Base-by-base conservation (phyloP, 164 flowering plant species). In the Amborella trichopoda region DNA sequence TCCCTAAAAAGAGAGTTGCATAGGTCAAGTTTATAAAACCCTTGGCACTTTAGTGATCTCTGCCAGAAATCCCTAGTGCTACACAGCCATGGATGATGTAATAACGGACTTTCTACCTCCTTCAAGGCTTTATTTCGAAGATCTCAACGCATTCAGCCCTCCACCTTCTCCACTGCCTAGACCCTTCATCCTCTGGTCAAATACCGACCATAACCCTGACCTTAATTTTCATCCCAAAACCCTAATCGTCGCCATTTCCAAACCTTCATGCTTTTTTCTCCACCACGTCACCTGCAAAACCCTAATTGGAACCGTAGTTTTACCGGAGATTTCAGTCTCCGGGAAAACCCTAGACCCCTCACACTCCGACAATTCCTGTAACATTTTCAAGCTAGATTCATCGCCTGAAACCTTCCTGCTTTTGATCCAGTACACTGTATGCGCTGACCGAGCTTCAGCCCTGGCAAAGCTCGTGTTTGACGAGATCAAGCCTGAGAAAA, bases 231-330 rank as follows among this genome's bases (percentile, higher is more conserved):
- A 23, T 5, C 26, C 41, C n/a, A 32, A 40, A 8, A 46, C 48
- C 30, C 59, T 55, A 22, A 25, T 55, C 23, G 32, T 55, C 30
- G 52, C 59, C 41, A 10, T 55, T 34, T 55, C 59, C 16, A 32
- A 23, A 3, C 53, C 53, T 5, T 55, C 59, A 3, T 23, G 39
- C 40, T 23, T 32, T 48, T 53, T 55, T 46, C 28, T 55, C 53
- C 58, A 27, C 46, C 41, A 38, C 28, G 21, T 41, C 11, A 10
- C 28, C 39, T 8, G 39, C 28, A 47, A 40, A 28, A 28, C 42
- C 59, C 53, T 55, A 26, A 41, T 32, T 30, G 59, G 59, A 28
- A 48, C 59, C 59, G 40, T 55, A 11, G 18, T 55, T 44, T 53
- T 55, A 30, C 59, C 59, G 3, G 59, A 55, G 13, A 14, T 30